Evolutionary conservation across 2,329 filamentous ascomycete species (phyloP), one percentile per base, ranked within the genome.

Genomic region (Neonectria faginata): DNA sequence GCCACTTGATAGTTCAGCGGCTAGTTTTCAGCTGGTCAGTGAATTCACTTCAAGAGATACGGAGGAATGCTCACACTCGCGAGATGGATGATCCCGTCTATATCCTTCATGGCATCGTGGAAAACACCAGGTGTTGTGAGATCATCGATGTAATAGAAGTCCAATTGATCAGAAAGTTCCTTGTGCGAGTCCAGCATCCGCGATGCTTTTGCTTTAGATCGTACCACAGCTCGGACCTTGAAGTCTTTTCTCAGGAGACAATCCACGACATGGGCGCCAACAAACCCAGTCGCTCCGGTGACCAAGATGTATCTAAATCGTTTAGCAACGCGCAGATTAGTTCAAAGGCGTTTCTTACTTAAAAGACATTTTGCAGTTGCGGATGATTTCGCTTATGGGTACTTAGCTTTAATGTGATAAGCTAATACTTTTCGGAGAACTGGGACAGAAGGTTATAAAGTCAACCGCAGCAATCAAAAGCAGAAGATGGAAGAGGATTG

Each of bases 101-200:
- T 52, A 5, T 29, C 58, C 2, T 29, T 45, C 9, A 62, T 29
- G 2, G 62, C 58, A 10, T 47, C 20, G 7, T 58, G 7, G 6
- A 65, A 65, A 2, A 53, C 53, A 1, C 54, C 47, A 4, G 39
- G 62, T 1, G 58, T 44, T 25, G 62, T 47, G 4, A 65, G 47
- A n/a, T 62, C 58, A 33, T 58, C 51, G 18, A 65, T 65, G 25
- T 62, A 65, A n/a, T 59, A 50, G 22, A 65, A 65, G 33, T 61
- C 53, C 5, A 65, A 5, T 2, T 36, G 7, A 0, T 44, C n/a
- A 1, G n/a, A 12, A 10, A 36, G 50, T 1, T 48, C 18, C 16
- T 36, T 31, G 3, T 53, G 22, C 11, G 27, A 22, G 2, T 42
- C 20, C 8, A 52, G 33, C 33, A 65, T n/a, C 6, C 50, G 50